Conservation (phyloP, 75 land plant species). For the Cupressus sempervirens region DNA sequence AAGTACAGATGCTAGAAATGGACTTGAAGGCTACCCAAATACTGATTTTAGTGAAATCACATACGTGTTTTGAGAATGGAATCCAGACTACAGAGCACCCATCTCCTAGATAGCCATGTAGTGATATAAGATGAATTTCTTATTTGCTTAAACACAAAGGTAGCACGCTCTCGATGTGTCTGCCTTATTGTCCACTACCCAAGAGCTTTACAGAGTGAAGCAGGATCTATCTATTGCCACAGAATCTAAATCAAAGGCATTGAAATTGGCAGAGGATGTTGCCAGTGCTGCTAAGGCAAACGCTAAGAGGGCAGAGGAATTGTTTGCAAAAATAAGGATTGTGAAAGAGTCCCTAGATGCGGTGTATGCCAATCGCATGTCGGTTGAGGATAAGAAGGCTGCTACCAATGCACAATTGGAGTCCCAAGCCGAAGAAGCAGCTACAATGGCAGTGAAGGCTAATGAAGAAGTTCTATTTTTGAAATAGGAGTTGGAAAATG, state of each 20-base stretch:
- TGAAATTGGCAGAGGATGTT: slow-evolving; percentile 53
- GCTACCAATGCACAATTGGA: slow-evolving; percentile 7
- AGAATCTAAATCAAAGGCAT: slow-evolving; percentile 50
- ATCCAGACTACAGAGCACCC: too few relatives aligned
- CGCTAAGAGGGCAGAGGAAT: slow-evolving; percentile 48
- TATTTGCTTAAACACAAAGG: too few relatives aligned
- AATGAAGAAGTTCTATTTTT: slow-evolving; percentile 31
- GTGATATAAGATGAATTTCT: too few relatives aligned
- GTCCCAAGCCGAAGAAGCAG: slow-evolving; percentile 20
- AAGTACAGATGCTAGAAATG: too few relatives aligned
- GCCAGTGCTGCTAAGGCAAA: slow-evolving; percentile 43
- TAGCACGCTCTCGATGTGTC: slow-evolving; percentile 57
- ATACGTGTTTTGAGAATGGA: too few relatives aligned
- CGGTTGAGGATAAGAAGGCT: slow-evolving; percentile 9
- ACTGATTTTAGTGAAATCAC: too few relatives aligned
- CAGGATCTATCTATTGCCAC: slow-evolving; percentile 40
- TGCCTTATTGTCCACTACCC: slow-evolving; percentile 35
- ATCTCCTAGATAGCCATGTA: too few relatives aligned
- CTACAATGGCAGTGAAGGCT: slow-evolving; percentile 18
- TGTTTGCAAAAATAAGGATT: slow-evolving; percentile 32
- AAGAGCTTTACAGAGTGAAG: slow-evolving; percentile 51
- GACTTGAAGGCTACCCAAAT: too few relatives aligned
- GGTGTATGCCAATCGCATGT: not conserved
- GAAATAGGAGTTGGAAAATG: slow-evolving; percentile 40
- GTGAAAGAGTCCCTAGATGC: slow-evolving; percentile 40